phyloP scores from a whole-genome alignment of 176 grass and related monocot species.

The Hyparrhenia diplandra region DNA sequence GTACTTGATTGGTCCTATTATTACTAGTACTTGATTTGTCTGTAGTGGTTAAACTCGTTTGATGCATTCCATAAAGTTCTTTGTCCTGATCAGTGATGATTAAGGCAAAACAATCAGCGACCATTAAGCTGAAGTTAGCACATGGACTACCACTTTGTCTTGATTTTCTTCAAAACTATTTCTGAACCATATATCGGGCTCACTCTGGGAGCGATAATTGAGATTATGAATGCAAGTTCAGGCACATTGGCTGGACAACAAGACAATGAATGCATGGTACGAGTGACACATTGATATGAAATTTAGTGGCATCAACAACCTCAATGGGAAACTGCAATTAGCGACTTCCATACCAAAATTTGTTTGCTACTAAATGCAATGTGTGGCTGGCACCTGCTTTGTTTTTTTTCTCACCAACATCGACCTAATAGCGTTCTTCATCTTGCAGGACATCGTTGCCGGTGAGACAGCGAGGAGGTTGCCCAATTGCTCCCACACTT shows the following conservation, averaged over 20 bases:
- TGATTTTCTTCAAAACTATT: not conserved
- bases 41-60: not conserved
- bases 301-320: slow-evolving; percentile 15
- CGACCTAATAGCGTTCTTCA: not conserved
- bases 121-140: not conserved
- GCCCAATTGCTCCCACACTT: slow-evolving; percentile 67
- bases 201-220: not conserved
- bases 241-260: slow-evolving; percentile 8
- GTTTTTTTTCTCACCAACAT: not conserved
- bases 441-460: slow-evolving; percentile 56
- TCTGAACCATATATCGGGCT: not conserved
- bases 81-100: not conserved
- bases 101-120: not conserved
- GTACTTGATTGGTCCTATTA: no score
- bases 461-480: slow-evolving; percentile 66
- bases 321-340: slow-evolving; percentile 3
- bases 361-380: slow-evolving; percentile 38
- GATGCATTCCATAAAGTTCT: not conserved
- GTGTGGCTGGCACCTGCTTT: not conserved
- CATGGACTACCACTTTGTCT: not conserved
- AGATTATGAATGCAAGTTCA: not conserved
- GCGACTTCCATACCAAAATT: slow-evolving; percentile 33
- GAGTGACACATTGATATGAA: not conserved
- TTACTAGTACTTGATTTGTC: not conserved
- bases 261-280: slow-evolving; percentile 12